Percentiles rank a stretch among this genome's conserved stretches.
phyloP scores from a whole-genome alignment of 441 rosid species.

The Populus tomentosa region DNA sequence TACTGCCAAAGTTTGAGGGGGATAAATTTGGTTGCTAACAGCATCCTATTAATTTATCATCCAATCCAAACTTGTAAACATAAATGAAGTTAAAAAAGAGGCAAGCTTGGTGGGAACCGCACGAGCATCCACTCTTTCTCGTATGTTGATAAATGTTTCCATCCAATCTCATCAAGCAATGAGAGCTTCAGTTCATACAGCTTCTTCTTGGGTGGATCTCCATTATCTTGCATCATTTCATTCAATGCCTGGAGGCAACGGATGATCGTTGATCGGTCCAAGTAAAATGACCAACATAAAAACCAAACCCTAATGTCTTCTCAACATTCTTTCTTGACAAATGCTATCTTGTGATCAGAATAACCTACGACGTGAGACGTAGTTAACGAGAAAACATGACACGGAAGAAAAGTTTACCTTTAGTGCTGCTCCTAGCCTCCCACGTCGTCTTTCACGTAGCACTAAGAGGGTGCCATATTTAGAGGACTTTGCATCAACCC shows the following conservation, averaged over 20 bases:
- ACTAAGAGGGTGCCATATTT: constrained; percentile 73
- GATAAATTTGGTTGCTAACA: no score
- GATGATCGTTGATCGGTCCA: not conserved
- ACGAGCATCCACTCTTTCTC: constrained; percentile 93
- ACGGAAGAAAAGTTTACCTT: constrained; percentile 46
- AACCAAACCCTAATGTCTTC: not conserved
- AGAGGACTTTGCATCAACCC: constrained; percentile 82
- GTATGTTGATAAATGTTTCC: constrained; percentile 63
- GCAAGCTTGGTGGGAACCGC: constrained; percentile 75
- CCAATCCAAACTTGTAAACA: not conserved
- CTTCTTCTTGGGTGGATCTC: constrained; percentile 75
- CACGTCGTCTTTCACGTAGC: constrained; percentile 61
- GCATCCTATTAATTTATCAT: no score
- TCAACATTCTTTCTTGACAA: not conserved
- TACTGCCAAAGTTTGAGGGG: no score
- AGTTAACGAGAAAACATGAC: not conserved
- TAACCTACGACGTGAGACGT: not conserved
- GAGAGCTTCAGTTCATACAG: constrained; percentile 68
- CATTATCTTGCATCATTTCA: constrained; percentile 74
- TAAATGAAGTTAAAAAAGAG: constrained; percentile 48
- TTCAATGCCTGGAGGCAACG: constrained; percentile 50
- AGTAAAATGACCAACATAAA: not conserved
- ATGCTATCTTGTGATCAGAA: not conserved
- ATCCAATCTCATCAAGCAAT: constrained; percentile 76
- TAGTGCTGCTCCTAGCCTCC: constrained; percentile 79